phyloP scores from a whole-genome alignment of 495 filamentous ascomycete species.

The Talaromyces ruber region DNA sequence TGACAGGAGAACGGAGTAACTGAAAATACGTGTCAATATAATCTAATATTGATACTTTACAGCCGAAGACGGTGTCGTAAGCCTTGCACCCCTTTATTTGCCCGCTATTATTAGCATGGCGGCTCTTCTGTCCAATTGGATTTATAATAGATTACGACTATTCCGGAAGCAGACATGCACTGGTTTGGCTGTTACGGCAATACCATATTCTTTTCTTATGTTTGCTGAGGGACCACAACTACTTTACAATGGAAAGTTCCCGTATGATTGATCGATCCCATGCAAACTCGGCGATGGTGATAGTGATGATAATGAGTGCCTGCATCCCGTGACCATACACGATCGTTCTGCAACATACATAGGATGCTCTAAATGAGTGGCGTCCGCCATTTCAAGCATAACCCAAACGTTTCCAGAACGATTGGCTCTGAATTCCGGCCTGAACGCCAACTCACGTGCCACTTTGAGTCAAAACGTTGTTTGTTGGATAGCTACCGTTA shows the following conservation, averaged over 20 bases:
- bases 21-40: not conserved
- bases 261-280: too few species aligned
- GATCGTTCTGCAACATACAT: too few species aligned
- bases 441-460: slow-evolving; percentile 8
- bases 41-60: not conserved
- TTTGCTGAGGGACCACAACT: too few species aligned
- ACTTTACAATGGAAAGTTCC: too few species aligned
- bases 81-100: not conserved
- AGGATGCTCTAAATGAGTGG: not conserved
- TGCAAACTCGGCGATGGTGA: too few species aligned
- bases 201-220: too few species aligned
- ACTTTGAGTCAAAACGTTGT: not conserved
- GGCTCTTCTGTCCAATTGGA: not conserved
- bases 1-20: not conserved
- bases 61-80: not conserved
- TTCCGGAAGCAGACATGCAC: too few species aligned
- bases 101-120: not conserved
- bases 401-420: slow-evolving; percentile 2
- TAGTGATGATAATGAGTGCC: too few species aligned
- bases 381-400: slow-evolving; percentile 5
- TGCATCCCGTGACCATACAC: too few species aligned
- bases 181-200: too few species aligned
- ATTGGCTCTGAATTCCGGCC: slow-evolving; percentile 24
- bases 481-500: not conserved
- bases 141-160: too few species aligned